Evolutionary conservation across 2,329 filamentous ascomycete genomes (phyloP).

Genomic region (Xylaria sp.): DNA sequence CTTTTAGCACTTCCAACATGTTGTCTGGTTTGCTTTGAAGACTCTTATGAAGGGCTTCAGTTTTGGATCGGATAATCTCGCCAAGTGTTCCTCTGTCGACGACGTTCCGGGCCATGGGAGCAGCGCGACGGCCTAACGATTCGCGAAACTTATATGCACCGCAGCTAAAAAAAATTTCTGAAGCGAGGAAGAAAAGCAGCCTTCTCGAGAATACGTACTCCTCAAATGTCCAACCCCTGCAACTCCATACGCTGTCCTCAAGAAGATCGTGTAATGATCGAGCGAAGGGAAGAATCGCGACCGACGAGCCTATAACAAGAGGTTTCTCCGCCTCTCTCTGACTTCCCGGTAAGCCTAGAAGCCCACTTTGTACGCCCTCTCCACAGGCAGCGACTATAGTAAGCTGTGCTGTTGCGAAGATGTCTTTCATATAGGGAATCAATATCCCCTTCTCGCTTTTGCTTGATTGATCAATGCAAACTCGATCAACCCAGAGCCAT

Average conservation of each 20-base stretch:
- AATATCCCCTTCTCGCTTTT: slow-evolving; percentile 23
- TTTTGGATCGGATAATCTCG: not conserved
- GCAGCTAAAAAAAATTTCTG: slow-evolving; percentile 17
- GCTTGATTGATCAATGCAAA: slow-evolving; percentile 28
- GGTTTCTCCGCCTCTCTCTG: slow-evolving; percentile 2
- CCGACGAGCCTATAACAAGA: not conserved
- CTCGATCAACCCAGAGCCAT: slow-evolving; percentile 32
- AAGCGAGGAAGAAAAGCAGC: slow-evolving; percentile 10
- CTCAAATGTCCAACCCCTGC: slow-evolving; percentile 25
- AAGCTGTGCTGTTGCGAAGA: slow-evolving; percentile 16
- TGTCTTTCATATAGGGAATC: slow-evolving; percentile 31
- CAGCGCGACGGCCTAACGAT: slow-evolving; percentile 6
- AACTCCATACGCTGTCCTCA: not conserved
- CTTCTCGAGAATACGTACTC: slow-evolving; percentile 25
- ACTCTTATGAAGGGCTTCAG: not conserved
- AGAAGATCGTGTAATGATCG: not conserved
- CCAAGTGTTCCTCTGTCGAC: slow-evolving; percentile 1
- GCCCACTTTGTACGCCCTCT: slow-evolving; percentile 4
- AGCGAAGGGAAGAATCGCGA: not conserved
- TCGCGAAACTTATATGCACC: slow-evolving; percentile 13
- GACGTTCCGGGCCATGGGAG: not conserved
- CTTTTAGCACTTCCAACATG: not conserved
- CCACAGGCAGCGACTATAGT: slow-evolving; percentile 32
- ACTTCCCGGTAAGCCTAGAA: slow-evolving; percentile 6
- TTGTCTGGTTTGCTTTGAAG: slow-evolving; percentile 7